Percentiles rank a stretch among this genome's conserved stretches.
phyloP scores from a whole-genome alignment of 129 eudicot genomes.

The Lonicera japonica region DNA sequence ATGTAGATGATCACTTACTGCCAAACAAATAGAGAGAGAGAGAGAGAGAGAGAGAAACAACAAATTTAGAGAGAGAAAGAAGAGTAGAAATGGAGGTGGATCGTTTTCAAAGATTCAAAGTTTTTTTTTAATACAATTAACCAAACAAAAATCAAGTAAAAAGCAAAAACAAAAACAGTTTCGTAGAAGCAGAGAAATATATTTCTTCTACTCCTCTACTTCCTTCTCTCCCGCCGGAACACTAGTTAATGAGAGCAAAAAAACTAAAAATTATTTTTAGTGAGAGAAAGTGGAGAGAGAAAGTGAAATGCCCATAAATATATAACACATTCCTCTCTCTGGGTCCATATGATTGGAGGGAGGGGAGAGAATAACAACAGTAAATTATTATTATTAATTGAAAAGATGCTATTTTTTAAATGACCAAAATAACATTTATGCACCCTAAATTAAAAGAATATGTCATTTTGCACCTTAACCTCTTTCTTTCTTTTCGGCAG shows the following conservation, averaged over 20 bases:
- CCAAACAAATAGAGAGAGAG: background rate
- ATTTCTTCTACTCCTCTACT: constrained; percentile 75
- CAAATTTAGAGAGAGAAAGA: background rate
- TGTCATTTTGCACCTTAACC: no score
- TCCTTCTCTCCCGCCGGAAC: constrained; percentile 64
- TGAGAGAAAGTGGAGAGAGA: constrained; percentile 8
- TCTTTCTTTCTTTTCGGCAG: background rate
- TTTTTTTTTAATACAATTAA: background rate
- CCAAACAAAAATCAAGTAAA: background rate
- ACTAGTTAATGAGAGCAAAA: constrained; percentile 18
- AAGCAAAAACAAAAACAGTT: constrained; percentile 22
- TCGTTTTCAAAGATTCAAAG: constrained; percentile 1
- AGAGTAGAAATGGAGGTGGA: constrained; percentile 15
- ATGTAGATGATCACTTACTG: background rate
- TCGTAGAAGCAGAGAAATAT: constrained; percentile 56
- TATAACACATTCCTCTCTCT: constrained; percentile 6
- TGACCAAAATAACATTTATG: no score
- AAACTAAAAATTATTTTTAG: no score
- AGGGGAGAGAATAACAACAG: constrained; percentile 8
- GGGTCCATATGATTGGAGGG: constrained; percentile 39
- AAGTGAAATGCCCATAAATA: constrained; percentile 8
- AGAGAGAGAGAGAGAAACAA: background rate
- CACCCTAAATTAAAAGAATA: no score
- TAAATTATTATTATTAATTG: constrained; percentile 28
- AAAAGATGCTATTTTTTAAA: constrained; percentile 10